Percentiles rank a stretch among this genome's conserved stretches.
These are phyloP conservation scores for Yamadazyma atmosphaerica DNA, from an alignment of 1,139 yeast species.

Conservation along the genomic window DNA sequence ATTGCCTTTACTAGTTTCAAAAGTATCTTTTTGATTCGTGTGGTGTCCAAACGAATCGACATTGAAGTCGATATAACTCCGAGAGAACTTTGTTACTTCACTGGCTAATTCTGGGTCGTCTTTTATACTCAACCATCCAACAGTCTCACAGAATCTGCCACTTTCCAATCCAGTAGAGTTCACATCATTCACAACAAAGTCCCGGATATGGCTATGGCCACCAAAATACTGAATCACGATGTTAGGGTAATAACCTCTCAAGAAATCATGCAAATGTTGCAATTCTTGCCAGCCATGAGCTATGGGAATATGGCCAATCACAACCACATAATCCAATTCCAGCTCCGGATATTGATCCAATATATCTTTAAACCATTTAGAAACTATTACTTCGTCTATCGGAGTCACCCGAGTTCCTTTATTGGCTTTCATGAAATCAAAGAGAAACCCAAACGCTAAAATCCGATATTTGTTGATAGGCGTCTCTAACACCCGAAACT, in stretches of 20 bases:
- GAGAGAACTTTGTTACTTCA: constrained; percentile 30
- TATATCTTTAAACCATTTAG: constrained; percentile 62
- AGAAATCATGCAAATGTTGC: constrained; percentile 46
- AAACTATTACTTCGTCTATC: constrained; percentile 53
- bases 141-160: constrained; percentile 90
- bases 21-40: constrained; percentile 30
- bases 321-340: constrained; percentile 62
- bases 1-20: constrained; percentile 54
- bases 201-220: constrained; percentile 93
- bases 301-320: constrained; percentile 84
- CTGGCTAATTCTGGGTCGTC: constrained; percentile 11
- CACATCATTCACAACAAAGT: constrained; percentile 68
- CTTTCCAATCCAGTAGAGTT: constrained; percentile 78
- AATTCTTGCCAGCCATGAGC: constrained; percentile 57
- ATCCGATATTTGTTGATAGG: constrained; percentile 51
- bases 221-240: constrained; percentile 83
- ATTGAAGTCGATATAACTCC: constrained; percentile 84
- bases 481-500: constrained; percentile 66
- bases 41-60: constrained; percentile 68
- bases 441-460: constrained; percentile 76
- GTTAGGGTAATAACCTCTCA: constrained; percentile 61
- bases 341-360: constrained; percentile 41
- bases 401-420: constrained; percentile 63
- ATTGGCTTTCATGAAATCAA: constrained; percentile 70
- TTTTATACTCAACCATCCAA: constrained; percentile 78